A percentile compares a stretch with the other conserved stretches of the same genome.
Evolutionary conservation across 345 rosid genomes (phyloP).

Genomic region (Melastoma malabathricum): DNA sequence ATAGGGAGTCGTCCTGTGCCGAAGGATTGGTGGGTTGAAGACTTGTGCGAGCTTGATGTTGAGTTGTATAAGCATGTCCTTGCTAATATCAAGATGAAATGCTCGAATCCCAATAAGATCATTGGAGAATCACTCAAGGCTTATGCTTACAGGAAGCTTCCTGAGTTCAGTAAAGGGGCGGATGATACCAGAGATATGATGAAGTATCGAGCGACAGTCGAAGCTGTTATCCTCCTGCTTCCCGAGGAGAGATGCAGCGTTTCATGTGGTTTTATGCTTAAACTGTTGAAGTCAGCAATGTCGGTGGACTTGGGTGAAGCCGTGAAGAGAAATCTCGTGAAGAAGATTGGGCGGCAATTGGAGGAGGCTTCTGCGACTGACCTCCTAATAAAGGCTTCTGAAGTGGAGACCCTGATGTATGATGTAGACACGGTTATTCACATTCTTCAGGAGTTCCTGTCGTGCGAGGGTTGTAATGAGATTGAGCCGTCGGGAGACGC

Average conservation of each 20-base stretch:
- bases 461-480: conserved; percentile 23
- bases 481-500: conserved; percentile 24
- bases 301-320: conserved; percentile 34
- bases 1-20: conserved; percentile 44
- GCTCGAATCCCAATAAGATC: conserved; percentile 32
- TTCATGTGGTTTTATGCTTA: conserved; percentile 66
- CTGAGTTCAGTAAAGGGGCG: conserved; percentile 51
- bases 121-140: conserved; percentile 87
- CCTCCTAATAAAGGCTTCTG: conserved; percentile 42
- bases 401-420: conserved; percentile 37
- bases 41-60: conserved; percentile 66
- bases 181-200: conserved; percentile 31
- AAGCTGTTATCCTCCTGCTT: conserved; percentile 44
- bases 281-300: conserved; percentile 63
- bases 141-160: conserved; percentile 59
- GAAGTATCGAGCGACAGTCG: conserved; percentile 42
- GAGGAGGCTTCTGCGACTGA: conserved; percentile 64
- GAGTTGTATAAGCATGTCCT: conserved; percentile 50
- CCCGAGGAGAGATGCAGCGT: conserved; percentile 60
- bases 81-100: conserved; percentile 32
- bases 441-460: conserved; percentile 46
- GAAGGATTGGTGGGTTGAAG: conserved; percentile 91
- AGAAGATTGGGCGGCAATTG: conserved; percentile 57
- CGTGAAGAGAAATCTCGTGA: conserved; percentile 31
- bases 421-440: conserved; percentile 50